phyloP scores from a whole-genome alignment of 2,329 filamentous ascomycete species.

The Penicillium sp. region DNA sequence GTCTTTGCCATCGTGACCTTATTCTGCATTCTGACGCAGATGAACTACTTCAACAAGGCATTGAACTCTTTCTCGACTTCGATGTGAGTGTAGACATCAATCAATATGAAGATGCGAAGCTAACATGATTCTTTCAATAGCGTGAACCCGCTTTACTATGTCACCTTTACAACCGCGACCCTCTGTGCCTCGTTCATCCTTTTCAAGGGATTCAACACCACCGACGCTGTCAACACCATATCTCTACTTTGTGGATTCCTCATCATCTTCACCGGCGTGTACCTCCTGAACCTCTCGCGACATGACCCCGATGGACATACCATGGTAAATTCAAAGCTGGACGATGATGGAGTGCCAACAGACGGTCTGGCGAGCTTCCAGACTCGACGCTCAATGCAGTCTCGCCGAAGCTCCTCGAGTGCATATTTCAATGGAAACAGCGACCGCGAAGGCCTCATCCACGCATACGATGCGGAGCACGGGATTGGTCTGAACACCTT shows the following conservation, averaged over 20 bases:
- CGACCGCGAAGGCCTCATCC: conserved; percentile 80
- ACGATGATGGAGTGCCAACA: conserved; percentile 73
- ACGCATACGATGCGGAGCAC: conserved; percentile 81
- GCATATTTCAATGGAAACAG: conserved; percentile 54
- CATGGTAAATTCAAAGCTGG: conserved; percentile 57
- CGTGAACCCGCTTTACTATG: conserved; percentile 95
- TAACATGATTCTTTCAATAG: conserved; percentile 45
- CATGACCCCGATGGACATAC: conserved; percentile 79
- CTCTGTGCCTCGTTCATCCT: conserved; percentile 94
- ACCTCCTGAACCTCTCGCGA: conserved; percentile 92
- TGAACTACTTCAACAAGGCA: conserved; percentile 99
- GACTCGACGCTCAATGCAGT: conserved; percentile 91
- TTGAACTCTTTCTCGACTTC: conserved; percentile 95
- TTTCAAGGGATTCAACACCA: conserved; percentile 94
- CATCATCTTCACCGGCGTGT: conserved; percentile 91
- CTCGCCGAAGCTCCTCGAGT: conserved; percentile 67
- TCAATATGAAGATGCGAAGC: background rate
- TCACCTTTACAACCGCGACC: conserved; percentile 93
- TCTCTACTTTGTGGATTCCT: conserved; percentile 91
- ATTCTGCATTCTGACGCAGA: conserved; percentile 95
- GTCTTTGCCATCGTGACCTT: conserved; percentile 91
- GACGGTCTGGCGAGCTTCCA: conserved; percentile 87
- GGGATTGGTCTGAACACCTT: conserved; percentile 77
- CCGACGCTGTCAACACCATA: conserved; percentile 84
- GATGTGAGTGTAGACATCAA: conserved; percentile 63